Conservation (phyloP, 257 asterid genomes). For the Solanum piurae region DNA sequence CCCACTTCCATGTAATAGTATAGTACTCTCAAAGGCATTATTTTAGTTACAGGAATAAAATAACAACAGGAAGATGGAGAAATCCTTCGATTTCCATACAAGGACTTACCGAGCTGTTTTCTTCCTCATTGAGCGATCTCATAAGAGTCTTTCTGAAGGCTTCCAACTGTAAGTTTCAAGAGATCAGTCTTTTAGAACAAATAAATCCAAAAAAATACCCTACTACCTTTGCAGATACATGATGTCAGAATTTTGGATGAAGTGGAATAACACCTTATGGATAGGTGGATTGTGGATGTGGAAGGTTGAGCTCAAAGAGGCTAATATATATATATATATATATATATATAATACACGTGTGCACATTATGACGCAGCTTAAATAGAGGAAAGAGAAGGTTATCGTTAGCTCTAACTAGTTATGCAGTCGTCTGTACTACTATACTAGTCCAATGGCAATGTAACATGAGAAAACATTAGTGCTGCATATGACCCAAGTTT, state of each 20-base stretch:
- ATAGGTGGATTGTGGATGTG: not conserved
- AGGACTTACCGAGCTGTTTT: constrained; percentile 52
- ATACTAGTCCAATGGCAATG: not conserved
- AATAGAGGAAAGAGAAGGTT: not conserved
- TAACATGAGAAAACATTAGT: not conserved
- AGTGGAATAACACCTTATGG: not conserved
- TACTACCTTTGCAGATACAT: not conserved
- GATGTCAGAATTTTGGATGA: not conserved
- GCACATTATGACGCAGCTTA: not conserved
- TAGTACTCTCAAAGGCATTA: not conserved
- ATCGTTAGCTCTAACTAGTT: not conserved
- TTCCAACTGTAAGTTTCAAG: constrained; percentile 56
- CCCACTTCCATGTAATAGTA: not conserved
- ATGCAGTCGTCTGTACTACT: not conserved
- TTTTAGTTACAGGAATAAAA: not conserved
- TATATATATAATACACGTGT: not conserved
- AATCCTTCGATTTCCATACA: not conserved
- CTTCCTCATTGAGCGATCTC: constrained; percentile 84
- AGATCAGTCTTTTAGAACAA: constrained; percentile 1
- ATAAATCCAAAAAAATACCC: not conserved
- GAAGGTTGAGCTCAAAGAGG: not conserved
- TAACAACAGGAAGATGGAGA: not conserved
- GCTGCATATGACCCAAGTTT: not conserved
- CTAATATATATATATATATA: not conserved
- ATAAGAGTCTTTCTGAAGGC: constrained; percentile 78